A percentile compares a stretch with the other conserved stretches of the same genome.
Evolutionary conservation across 2,329 filamentous ascomycete species (phyloP).

Genomic region (Cordyceps pruinosa): DNA sequence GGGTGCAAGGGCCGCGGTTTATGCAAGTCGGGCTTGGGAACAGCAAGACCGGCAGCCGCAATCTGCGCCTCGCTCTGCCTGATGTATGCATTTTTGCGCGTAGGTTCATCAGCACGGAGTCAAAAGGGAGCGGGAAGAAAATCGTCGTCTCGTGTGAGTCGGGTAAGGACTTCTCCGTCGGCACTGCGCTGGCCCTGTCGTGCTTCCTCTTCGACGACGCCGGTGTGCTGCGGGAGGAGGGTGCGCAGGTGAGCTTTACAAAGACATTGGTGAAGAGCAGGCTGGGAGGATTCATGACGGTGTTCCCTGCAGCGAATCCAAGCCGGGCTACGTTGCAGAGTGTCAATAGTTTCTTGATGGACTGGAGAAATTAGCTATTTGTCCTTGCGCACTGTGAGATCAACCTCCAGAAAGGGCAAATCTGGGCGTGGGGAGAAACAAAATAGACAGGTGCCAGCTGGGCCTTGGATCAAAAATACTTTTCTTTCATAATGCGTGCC

Average conservation of each 20-base stretch:
- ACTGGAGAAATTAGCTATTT: slow-evolving; percentile 30
- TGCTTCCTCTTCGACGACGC: slow-evolving; percentile 65
- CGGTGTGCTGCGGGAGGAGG: slow-evolving; percentile 37
- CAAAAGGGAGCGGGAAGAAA: neutral
- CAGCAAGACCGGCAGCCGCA: slow-evolving; percentile 74
- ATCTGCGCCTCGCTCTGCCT: slow-evolving; percentile 65
- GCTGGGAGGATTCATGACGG: slow-evolving; percentile 75
- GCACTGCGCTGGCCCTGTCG: slow-evolving; percentile 65
- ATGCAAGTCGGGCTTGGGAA: slow-evolving; percentile 58
- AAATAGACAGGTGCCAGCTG: neutral
- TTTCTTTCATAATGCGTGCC: neutral
- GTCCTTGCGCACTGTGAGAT: neutral
- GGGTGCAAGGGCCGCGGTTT: slow-evolving; percentile 32
- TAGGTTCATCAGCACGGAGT: slow-evolving; percentile 25
- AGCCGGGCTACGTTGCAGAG: slow-evolving; percentile 81
- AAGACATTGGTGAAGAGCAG: slow-evolving; percentile 72
- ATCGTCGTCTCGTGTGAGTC: slow-evolving; percentile 64
- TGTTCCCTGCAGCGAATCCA: slow-evolving; percentile 73
- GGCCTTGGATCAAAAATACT: neutral
- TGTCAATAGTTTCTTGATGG: slow-evolving; percentile 85
- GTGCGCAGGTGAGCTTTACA: slow-evolving; percentile 39
- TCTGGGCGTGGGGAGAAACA: neutral
- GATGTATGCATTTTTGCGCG: slow-evolving; percentile 52
- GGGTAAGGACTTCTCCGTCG: slow-evolving; percentile 75
- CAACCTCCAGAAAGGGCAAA: neutral